Evolutionary conservation across 2,329 filamentous ascomycete species (phyloP), one percentile per base, ranked within the genome.

Genomic region (Microascus cirrosus): DNA sequence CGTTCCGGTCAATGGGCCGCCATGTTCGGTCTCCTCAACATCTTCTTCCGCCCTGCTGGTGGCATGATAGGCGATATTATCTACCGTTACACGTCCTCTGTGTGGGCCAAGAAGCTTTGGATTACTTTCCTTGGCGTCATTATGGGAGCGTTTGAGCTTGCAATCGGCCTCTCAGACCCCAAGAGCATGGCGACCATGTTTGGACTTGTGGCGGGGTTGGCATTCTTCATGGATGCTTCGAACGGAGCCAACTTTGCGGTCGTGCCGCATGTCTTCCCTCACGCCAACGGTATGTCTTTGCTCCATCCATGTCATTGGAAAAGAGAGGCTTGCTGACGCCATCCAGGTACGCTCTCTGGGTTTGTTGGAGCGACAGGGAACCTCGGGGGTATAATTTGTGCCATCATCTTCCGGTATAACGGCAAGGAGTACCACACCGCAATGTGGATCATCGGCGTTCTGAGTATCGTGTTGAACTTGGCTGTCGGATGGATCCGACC

Each of bases 211-310:
- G 85, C 86, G 1, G 80, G 89, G 11, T 80, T 91, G 73, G 89
- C 88, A 1, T 79, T 95, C 68, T 95, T 95, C 74, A 73, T 91
- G 51, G 90, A 95, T 69, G 89, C 87, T 1, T 85, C 85, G 50
- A 96, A 96, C 67, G 92, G 92, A 0, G 85, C 89, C 48, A 94
- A 89, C 73, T 96, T 94, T 70, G 83, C 89, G 0, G 79, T 96
- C 6, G 86, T 96, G 25, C 90, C 91, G 3, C 92, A 96, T 67
- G 86, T 95, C 1, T 87, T 92, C 70, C 89, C 90, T 1, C 80
- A 79, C 60, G 89, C 90, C 60, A 96, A 95, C 70, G 91, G 90
- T 15, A 34, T 22, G 25, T 39, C 2, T 15, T 48, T 62, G 74
- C 54, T 79, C 93, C 12, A 86, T 85, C 52, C 12, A n/a, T n/a